These are phyloP conservation scores for Phialophora chinensis DNA, from an alignment of 2,329 filamentous ascomycete species.

Conservation along the genomic window DNA sequence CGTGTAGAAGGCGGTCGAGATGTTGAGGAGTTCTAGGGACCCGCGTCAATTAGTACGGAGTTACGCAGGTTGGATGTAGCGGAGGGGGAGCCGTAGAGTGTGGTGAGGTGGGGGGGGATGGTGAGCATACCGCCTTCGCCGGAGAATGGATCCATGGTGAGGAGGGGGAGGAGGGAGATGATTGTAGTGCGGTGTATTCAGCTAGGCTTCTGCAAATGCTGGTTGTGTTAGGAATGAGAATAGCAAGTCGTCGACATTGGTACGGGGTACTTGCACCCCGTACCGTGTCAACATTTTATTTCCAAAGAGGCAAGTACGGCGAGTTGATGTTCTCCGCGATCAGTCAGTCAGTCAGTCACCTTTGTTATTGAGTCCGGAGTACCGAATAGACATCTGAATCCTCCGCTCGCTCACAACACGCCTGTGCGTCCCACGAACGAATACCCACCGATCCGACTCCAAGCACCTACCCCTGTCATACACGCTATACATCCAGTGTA, in stretches of 20 bases:
- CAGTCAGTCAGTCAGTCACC: background rate
- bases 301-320: slow-evolving; percentile 32
- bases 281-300: slow-evolving; percentile 2
- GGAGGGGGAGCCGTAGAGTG: background rate
- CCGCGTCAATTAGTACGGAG: slow-evolving; percentile 31
- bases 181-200: background rate
- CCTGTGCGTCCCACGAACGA: background rate
- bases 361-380: too few species aligned
- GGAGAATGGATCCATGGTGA: slow-evolving; percentile 66
- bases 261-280: too few species aligned
- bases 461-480: background rate
- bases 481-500: background rate
- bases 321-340: slow-evolving; percentile 21
- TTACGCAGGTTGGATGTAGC: slow-evolving; percentile 27
- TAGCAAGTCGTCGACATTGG: background rate
- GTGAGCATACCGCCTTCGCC: slow-evolving; percentile 62
- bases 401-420: too few species aligned
- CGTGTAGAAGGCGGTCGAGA: slow-evolving; percentile 70
- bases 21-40: slow-evolving; percentile 66
- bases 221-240: background rate
- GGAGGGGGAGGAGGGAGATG: background rate
- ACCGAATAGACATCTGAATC: too few species aligned
- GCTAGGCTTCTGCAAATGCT: background rate
- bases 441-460: background rate
- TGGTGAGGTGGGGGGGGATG: background rate